Percentiles rank a stretch among this genome's conserved stretches.
These are phyloP conservation scores for Phytopythium oedochilum DNA, from an alignment of 352 stramenopile species.

Conservation along the genomic window DNA sequence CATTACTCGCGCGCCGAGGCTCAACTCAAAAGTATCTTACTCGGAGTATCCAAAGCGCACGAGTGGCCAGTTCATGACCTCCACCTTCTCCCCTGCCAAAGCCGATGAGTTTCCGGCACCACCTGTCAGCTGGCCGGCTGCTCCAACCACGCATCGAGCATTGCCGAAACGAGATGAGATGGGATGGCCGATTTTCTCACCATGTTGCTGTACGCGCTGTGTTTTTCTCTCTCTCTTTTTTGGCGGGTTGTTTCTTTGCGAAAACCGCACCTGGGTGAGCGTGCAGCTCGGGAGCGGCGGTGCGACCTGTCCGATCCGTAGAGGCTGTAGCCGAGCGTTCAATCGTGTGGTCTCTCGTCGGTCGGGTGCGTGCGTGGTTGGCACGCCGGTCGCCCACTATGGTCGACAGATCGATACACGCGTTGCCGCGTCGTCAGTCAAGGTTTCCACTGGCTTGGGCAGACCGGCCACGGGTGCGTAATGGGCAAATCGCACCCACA, in stretches of 20 bases:
- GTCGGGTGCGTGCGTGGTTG: background rate
- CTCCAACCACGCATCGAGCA: background rate
- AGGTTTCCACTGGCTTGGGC: background rate
- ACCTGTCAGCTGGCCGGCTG: background rate
- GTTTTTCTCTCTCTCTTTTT: background rate
- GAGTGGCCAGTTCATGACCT: background rate
- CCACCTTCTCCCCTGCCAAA: background rate
- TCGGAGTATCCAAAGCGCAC: background rate
- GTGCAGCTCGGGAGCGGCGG: too few relatives aligned
- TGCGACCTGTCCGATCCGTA: background rate
- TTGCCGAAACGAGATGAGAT: background rate
- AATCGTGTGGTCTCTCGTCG: slow-evolving; percentile 4
- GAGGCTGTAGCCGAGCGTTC: slow-evolving; percentile 1
- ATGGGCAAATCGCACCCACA: background rate
- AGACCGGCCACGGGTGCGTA: background rate
- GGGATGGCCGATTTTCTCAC: background rate
- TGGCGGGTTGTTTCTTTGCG: background rate
- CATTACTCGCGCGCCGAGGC: slow-evolving; percentile 4
- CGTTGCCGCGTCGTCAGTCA: background rate
- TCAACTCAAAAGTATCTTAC: slow-evolving; percentile 24
- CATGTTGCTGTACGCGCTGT: background rate
- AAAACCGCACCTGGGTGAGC: too few relatives aligned
- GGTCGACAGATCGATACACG: slow-evolving; percentile 2
- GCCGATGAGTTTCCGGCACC: background rate
- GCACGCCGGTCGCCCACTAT: background rate